phyloP scores from a whole-genome alignment of 2,329 filamentous ascomycete species.

The Didymella pomorum region DNA sequence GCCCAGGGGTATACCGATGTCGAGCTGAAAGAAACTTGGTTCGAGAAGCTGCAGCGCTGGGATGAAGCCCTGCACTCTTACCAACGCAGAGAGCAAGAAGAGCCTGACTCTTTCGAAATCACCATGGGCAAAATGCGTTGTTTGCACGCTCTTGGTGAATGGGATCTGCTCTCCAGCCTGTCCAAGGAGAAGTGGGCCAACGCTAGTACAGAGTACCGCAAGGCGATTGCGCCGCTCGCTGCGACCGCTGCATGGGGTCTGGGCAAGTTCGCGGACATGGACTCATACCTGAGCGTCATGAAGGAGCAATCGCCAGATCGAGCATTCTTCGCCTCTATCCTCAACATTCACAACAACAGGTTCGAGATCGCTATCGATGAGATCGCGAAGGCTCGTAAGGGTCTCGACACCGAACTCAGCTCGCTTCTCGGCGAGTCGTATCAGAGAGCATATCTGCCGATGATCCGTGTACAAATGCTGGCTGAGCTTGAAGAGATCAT shows the following conservation, averaged over 20 bases:
- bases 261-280: slow-evolving; percentile 98
- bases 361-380: slow-evolving; percentile 90
- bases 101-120: slow-evolving; percentile 81
- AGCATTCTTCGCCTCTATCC: slow-evolving; percentile 96
- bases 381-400: slow-evolving; percentile 90
- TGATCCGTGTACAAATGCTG: slow-evolving; percentile 98
- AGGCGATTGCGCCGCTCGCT: slow-evolving; percentile 89
- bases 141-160: slow-evolving; percentile 94
- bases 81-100: slow-evolving; percentile 80
- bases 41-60: slow-evolving; percentile 97
- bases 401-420: slow-evolving; percentile 92
- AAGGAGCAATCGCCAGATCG: slow-evolving; percentile 91
- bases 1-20: slow-evolving; percentile 97
- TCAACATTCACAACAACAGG: slow-evolving; percentile 93
- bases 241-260: slow-evolving; percentile 97
- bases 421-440: slow-evolving; percentile 98
- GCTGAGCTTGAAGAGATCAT: slow-evolving; percentile 98
- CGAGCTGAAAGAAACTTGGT: slow-evolving; percentile 97
- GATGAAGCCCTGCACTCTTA: slow-evolving; percentile 95
- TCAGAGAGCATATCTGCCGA: slow-evolving; percentile 95
- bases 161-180: slow-evolving; percentile 88
- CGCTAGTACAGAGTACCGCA: slow-evolving; percentile 84
- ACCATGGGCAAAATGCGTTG: slow-evolving; percentile 99
- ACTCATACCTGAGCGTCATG: slow-evolving; percentile 94
- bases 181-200: slow-evolving; percentile 95